A percentile compares a stretch with the other conserved stretches of the same genome.
Evolutionary conservation across 192 early-diverging fungal genomes (phyloP).

Genomic region (Gryganskiella cystojenkinii): DNA sequence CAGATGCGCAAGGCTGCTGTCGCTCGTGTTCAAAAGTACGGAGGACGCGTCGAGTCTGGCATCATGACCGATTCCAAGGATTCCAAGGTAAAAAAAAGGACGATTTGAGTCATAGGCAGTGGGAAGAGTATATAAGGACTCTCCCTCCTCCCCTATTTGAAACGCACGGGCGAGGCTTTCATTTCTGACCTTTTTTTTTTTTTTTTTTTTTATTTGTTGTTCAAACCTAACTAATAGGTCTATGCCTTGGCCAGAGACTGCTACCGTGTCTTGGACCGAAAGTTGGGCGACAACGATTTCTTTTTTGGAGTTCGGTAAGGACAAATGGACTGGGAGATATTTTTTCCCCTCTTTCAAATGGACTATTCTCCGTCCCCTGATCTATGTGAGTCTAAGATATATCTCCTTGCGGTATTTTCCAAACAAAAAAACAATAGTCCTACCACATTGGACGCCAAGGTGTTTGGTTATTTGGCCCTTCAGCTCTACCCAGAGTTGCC

Average conservation of each 20-base stretch:
- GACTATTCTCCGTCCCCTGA: background rate
- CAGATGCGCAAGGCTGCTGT: conserved; percentile 79
- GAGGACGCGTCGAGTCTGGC: conserved; percentile 48
- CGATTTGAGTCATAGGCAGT: too few species aligned
- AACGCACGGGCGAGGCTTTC: too few species aligned
- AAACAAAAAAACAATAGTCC: conserved; percentile 65
- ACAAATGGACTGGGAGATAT: background rate
- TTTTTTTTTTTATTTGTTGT: conserved; percentile 39
- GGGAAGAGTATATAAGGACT: too few species aligned
- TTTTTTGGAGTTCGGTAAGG: conserved; percentile 83
- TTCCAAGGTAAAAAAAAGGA: conserved; percentile 31
- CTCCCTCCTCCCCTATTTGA: too few species aligned
- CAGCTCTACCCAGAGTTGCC: conserved; percentile 81
- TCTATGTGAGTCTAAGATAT: background rate
- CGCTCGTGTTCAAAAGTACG: conserved; percentile 69
- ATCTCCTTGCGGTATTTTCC: background rate
- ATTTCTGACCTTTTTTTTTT: background rate
- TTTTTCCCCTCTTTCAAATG: background rate
- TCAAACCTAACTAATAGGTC: conserved; percentile 62
- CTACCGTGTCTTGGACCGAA: conserved; percentile 72
- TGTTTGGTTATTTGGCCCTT: conserved; percentile 86
- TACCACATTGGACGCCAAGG: conserved; percentile 82
- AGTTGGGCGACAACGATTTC: conserved; percentile 80
- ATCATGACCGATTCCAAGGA: conserved; percentile 20
- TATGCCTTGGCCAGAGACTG: conserved; percentile 75